Evolutionary conservation across 1,284 basidiomycete genomes (phyloP).

Genomic region (Retiboletus fuscus): DNA sequence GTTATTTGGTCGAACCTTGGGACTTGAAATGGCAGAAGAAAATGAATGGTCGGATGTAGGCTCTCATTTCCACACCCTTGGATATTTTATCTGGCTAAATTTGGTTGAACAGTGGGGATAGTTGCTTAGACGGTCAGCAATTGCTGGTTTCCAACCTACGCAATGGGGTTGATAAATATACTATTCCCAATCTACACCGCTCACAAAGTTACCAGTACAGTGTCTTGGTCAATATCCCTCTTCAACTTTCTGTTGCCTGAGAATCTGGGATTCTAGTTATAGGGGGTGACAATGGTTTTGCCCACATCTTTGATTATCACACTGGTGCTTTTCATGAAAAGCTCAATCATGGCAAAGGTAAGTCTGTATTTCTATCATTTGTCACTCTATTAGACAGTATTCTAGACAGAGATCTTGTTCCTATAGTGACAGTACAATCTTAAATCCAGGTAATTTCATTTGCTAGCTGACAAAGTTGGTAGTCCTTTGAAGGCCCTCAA

Average conservation of each 20-base stretch:
- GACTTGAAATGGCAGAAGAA: constrained; percentile 20
- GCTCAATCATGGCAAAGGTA: constrained; percentile 6
- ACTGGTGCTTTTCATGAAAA: neutral
- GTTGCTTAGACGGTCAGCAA: constrained; percentile 8
- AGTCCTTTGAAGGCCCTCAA: neutral
- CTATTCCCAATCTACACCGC: neutral
- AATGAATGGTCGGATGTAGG: constrained; percentile 3
- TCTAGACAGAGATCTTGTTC: neutral
- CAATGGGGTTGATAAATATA: constrained; percentile 8
- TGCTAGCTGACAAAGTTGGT: neutral
- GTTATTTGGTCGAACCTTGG: constrained; percentile 10
- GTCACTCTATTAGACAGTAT: neutral
- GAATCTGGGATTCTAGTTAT: constrained; percentile 9
- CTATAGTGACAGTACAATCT: neutral
- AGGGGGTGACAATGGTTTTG: constrained; percentile 16
- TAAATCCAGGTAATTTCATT: neutral
- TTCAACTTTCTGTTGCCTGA: constrained; percentile 3
- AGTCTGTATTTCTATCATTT: neutral
- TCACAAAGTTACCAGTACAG: constrained; percentile 5
- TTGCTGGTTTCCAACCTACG: constrained; percentile 11
- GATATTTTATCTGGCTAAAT: neutral
- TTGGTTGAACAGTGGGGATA: constrained; percentile 2
- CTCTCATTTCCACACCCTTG: neutral
- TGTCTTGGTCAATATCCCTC: neutral
- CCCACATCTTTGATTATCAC: constrained; percentile 9